Evolutionary conservation across 208 protist species (phyloP).

Genomic region (Herpetomonas tarakana): DNA sequence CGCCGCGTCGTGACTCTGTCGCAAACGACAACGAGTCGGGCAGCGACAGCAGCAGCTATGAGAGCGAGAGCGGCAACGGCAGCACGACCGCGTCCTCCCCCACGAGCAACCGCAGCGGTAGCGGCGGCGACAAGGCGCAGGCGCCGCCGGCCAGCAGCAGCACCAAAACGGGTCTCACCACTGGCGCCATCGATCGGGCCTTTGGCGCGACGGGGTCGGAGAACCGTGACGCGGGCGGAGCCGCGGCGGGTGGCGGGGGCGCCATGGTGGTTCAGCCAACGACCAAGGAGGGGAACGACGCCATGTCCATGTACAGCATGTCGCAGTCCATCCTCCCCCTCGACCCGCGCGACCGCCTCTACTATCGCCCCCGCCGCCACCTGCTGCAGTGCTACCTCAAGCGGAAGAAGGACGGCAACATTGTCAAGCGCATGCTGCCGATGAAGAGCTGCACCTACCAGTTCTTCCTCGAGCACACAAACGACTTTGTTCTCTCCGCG

Average conservation of each 20-base stretch:
- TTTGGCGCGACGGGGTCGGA: slow-evolving; percentile 6
- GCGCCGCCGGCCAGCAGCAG: not conserved
- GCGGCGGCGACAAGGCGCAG: not conserved
- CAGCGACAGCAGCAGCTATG: no score
- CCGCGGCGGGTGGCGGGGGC: not conserved
- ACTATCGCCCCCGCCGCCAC: slow-evolving; percentile 39
- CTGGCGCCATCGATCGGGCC: slow-evolving; percentile 2
- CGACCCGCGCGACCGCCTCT: slow-evolving; percentile 42
- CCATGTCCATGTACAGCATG: slow-evolving; percentile 44
- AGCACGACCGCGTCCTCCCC: no score
- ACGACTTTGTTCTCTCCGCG: slow-evolving; percentile 38
- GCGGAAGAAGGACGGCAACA: slow-evolving; percentile 15
- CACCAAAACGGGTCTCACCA: slow-evolving; percentile 2
- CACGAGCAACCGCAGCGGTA: not conserved
- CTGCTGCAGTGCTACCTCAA: slow-evolving; percentile 45
- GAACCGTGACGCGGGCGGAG: not conserved
- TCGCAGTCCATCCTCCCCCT: slow-evolving; percentile 37
- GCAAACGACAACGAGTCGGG: no score
- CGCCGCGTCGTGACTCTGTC: no score
- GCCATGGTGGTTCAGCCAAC: slow-evolving; percentile 22
- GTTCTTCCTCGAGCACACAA: slow-evolving; percentile 37
- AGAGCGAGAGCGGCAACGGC: no score
- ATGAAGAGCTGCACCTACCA: slow-evolving; percentile 21
- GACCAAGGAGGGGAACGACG: slow-evolving; percentile 32
- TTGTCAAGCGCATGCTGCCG: slow-evolving; percentile 15